Conservation (phyloP, 805 yeast genomes). For the Kuraishia capsulata region DNA sequence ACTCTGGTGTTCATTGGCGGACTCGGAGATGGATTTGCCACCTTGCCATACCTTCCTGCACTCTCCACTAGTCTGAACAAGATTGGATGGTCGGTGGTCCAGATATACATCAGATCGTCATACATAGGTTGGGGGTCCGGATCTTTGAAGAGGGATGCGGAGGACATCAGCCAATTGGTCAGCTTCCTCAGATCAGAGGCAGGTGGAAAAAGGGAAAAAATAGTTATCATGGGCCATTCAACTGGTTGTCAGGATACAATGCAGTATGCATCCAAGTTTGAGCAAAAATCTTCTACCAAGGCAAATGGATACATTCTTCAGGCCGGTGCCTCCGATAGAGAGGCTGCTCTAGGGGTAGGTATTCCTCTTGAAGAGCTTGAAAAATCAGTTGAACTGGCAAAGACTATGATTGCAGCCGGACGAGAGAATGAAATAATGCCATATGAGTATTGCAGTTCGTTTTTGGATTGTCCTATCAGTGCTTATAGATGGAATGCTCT, state of each 20-base stretch:
- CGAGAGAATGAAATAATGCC: conserved; percentile 45
- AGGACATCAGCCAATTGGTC: conserved; percentile 46
- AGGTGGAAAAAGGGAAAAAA: conserved; percentile 28
- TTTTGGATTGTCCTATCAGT: conserved; percentile 47
- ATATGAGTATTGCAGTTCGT: conserved; percentile 28
- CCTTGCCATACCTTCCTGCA: conserved; percentile 55
- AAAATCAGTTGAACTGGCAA: conserved; percentile 23
- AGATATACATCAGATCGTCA: conserved; percentile 46
- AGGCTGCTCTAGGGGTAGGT: conserved; percentile 23
- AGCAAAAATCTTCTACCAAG: conserved; percentile 9
- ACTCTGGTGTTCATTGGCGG: conserved; percentile 69
- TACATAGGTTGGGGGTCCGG: conserved; percentile 66
- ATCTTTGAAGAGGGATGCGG: conserved; percentile 46
- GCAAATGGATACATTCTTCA: conserved; percentile 56
- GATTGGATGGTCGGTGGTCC: conserved; percentile 48
- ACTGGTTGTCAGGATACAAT: conserved; percentile 77
- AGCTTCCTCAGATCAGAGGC: conserved; percentile 35
- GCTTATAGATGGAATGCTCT: conserved; percentile 68
- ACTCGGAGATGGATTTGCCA: conserved; percentile 55
- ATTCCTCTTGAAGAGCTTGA: no score
- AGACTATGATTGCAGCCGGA: conserved; percentile 31
- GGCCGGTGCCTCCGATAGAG: conserved; percentile 66
- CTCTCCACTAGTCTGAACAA: conserved; percentile 32
- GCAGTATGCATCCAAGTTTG: conserved; percentile 39
- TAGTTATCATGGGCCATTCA: conserved; percentile 75